Conservation (phyloP, 2,329 filamentous ascomycete species). For the Alternaria metachromatica region DNA sequence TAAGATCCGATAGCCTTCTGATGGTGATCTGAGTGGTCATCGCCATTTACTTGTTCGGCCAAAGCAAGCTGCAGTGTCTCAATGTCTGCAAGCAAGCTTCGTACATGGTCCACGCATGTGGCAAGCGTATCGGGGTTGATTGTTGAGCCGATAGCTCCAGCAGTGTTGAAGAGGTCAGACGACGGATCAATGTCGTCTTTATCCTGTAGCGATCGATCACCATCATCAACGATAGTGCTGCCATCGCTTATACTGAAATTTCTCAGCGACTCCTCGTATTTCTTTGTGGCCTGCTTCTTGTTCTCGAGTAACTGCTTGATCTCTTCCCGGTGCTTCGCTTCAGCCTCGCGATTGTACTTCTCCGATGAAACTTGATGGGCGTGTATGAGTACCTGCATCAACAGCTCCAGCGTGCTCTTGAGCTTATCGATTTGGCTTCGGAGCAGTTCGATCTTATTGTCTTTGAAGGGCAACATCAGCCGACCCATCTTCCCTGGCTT, state of each 20-base stretch:
- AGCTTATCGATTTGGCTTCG: slow-evolving; percentile 39
- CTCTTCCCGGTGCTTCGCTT: slow-evolving; percentile 33
- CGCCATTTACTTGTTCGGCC: slow-evolving; percentile 48
- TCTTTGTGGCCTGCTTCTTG: slow-evolving; percentile 31
- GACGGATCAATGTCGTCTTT: background rate
- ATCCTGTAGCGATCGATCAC: slow-evolving; percentile 3
- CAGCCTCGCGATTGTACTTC: slow-evolving; percentile 32
- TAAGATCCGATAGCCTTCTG: slow-evolving; percentile 38
- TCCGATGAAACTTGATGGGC: slow-evolving; percentile 35
- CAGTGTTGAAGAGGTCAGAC: background rate
- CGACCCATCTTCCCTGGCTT: slow-evolving; percentile 34
- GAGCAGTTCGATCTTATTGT: slow-evolving; percentile 39
- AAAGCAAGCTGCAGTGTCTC: slow-evolving; percentile 38
- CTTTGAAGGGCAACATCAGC: slow-evolving; percentile 39
- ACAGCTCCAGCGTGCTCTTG: slow-evolving; percentile 38
- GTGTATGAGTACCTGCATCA: slow-evolving; percentile 38
- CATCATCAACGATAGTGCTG: slow-evolving; percentile 21
- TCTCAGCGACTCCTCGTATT: slow-evolving; percentile 34
- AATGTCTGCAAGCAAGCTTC: slow-evolving; percentile 28
- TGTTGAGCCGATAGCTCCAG: slow-evolving; percentile 24
- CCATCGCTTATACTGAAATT: slow-evolving; percentile 29
- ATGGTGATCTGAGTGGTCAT: slow-evolving; percentile 38
- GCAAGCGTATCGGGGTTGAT: slow-evolving; percentile 27
- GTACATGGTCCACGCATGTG: slow-evolving; percentile 35
- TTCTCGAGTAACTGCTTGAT: slow-evolving; percentile 31